phyloP scores from a whole-genome alignment of 768 basidiomycete genomes.

The Panellus pusillus region DNA sequence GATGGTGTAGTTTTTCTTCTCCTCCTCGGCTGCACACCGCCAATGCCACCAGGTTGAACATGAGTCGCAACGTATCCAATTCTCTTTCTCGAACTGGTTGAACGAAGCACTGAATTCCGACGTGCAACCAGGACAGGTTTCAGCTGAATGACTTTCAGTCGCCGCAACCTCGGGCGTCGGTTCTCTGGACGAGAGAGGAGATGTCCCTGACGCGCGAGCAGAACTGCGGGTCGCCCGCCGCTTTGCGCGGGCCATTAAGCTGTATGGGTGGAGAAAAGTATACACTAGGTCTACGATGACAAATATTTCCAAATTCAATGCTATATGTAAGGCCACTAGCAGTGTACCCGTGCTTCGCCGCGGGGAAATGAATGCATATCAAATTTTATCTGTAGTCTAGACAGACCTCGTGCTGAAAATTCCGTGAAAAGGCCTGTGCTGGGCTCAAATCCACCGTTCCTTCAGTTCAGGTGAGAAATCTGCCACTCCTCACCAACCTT shows the following conservation, averaged over 20 bases:
- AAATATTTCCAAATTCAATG: background rate
- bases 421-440: too few species aligned
- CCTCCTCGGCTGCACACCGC: conserved; percentile 52
- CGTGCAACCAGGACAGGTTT: conserved; percentile 55
- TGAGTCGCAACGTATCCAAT: conserved; percentile 81
- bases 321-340: too few species aligned
- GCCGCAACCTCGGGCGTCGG: conserved; percentile 9
- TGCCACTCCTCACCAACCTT: too few species aligned
- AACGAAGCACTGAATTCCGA: conserved; percentile 31
- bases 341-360: too few species aligned
- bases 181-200: conserved; percentile 14
- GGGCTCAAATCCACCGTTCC: too few species aligned
- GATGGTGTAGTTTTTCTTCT: conserved; percentile 56
- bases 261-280: background rate
- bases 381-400: too few species aligned
- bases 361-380: too few species aligned
- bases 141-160: conserved; percentile 14
- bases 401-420: too few species aligned
- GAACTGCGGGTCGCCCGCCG: conserved; percentile 9
- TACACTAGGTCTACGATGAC: background rate
- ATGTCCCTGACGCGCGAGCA: conserved; percentile 9
- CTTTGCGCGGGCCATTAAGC: conserved; percentile 16
- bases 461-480: too few species aligned
- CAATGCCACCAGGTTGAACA: conserved; percentile 87
- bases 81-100: conserved; percentile 56